Base-by-base conservation (phyloP, 352 stramenopile species). In the Blastocystis sp. region DNA sequence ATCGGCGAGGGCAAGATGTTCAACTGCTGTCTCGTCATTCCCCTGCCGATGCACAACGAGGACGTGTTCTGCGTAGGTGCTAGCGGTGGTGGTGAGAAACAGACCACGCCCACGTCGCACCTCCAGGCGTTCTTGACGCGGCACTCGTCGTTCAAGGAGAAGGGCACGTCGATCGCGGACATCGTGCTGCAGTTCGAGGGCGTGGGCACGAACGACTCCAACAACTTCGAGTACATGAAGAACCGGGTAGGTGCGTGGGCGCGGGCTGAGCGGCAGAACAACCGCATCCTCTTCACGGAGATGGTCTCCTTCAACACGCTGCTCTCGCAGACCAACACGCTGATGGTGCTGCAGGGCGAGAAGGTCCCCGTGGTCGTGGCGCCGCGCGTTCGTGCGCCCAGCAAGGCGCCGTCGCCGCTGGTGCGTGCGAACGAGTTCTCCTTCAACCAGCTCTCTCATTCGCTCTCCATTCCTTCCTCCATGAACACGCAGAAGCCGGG, bases 1-100 rank as follows among this genome's bases (percentile, higher is more conserved):
- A 37, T 31, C 16, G 9, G 29, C 19, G 39, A 85, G 51, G 74
- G 74, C 10, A 69, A 67, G 24, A 55, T 85, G 60, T 85, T 85
- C 51, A 85, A 85, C 41, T 85, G 74, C 51, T 85, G 74, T 31
- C 51, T 85, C 26, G 59, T 62, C 3, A 62, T 85, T 26, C 74
- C 74, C 21, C 4, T 85, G 29, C 74, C 74, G 9, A 63, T 85
- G 51, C 26, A 37, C 45, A 19, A 41, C 33, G 74, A 85, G 24
- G n/a, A 59, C n/a, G 60, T 29, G 74, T 21, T n/a, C 33, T 37
- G 31, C 9, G 66, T 77, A 29, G 29, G 33, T 37, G 35, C 24
- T 21, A 29, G 21, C 12, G 33, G n/a, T 16, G 45, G 1, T n/a
- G 24, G 3, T 77, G 12, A 77, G 6, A 29, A 24, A 3, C 45